Base-by-base conservation (phyloP, 202 grass and related monocot species). In the Hordeum pubiflorum region DNA sequence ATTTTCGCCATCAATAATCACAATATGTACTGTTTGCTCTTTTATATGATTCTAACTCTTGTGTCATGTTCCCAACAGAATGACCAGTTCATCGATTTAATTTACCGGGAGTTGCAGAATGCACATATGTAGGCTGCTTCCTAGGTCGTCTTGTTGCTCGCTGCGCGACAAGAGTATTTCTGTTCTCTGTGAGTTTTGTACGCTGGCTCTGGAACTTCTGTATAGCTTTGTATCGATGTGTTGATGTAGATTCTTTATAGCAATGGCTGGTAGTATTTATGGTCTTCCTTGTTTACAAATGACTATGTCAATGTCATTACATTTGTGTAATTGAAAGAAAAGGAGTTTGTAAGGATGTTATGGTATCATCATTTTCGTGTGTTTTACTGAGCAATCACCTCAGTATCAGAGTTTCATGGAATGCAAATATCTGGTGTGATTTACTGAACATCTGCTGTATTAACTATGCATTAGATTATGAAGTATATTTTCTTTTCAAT, bases 31-130 rank as follows among this genome's bases (percentile, higher is more conserved):
- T 58, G 54, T 14, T 20, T 76, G 9, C 43, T 78, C 12, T 24
- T 66, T 13, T 68, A 17, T 29, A 33, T 87, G 10, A 9, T 34
- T 18, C 4, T 86, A 81, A 86, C 32, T 83, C 26, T 56, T 80
- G 20, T 23, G 22, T 63, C 9, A 55, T 74, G 17, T 91, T 31
- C 20, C 14, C 82, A 68, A 83, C 96, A 98, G 96, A 93, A 79
- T 7, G 89, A 98, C 11, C 73, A 93, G 72, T 98, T 98, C 77
- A 93, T 95, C 36, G 90, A 95, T 81, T 79, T 98, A 57, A 50
- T 98, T 55, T 93, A 74, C 11, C 82, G 71, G 59, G 92, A 98
- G 82, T 72, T 98, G 65, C 78, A 89, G 81, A 95, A 88, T 81
- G 69, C 48, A 21, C 86, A 91, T 85, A 80, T 74, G 31, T 93